Conservation (phyloP, 345 rosid species). For the Isatis tinctoria region DNA sequence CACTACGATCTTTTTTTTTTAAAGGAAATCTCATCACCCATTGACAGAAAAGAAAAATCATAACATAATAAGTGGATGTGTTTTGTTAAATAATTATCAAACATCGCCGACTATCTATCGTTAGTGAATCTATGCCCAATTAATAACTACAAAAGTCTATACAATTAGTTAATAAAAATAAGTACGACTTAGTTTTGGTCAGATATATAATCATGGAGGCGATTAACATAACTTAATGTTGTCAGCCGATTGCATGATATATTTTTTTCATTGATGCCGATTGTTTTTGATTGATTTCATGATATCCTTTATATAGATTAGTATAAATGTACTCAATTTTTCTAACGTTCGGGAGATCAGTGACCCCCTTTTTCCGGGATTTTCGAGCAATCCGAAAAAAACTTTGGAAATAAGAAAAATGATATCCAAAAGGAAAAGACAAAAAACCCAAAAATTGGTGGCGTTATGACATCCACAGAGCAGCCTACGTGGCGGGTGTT, state of each 20-base stretch:
- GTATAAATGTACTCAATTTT: too few species aligned
- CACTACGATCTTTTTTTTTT: background rate
- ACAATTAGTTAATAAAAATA: background rate
- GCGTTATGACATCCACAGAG: background rate
- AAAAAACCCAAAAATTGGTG: background rate
- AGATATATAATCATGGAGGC: conserved; percentile 23
- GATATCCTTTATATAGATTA: too few species aligned
- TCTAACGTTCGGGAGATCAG: background rate
- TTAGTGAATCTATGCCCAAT: background rate
- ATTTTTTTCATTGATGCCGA: background rate
- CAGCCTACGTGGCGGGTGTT: background rate
- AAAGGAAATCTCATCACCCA: background rate
- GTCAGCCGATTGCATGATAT: background rate
- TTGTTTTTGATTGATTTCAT: background rate
- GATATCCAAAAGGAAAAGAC: background rate
- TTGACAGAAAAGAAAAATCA: background rate
- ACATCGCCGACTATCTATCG: background rate
- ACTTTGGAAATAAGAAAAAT: background rate
- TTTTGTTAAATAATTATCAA: background rate
- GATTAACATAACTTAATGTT: conserved; percentile 13
- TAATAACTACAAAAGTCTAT: background rate
- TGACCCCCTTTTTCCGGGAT: too few species aligned
- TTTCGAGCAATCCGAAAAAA: background rate
- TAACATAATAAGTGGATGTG: background rate
- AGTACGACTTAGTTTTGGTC: conserved; percentile 9